Conservation (phyloP, 139 green algal genomes). For the Zygnema cylindricum region DNA sequence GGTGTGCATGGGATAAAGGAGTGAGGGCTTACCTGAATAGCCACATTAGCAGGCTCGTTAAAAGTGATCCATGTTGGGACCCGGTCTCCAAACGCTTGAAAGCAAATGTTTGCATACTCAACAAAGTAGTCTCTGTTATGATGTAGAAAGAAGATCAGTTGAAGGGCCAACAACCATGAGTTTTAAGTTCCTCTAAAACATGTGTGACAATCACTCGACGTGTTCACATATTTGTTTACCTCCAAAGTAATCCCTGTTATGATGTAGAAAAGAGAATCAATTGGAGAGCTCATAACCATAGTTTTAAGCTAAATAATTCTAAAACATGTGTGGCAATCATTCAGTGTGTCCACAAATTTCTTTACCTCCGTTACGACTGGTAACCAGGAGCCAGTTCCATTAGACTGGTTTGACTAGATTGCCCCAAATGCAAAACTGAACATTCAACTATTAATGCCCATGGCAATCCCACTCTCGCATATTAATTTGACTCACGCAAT, state of each 20-base stretch:
- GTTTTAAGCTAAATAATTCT: too few species aligned
- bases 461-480: not conserved
- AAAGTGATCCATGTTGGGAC: constrained; percentile 56
- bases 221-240: too few species aligned
- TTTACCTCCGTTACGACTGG: too few species aligned
- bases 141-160: not conserved
- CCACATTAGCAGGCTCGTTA: constrained; percentile 26
- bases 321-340: too few species aligned
- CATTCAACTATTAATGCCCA: not conserved
- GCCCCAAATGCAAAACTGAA: not conserved
- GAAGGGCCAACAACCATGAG: not conserved
- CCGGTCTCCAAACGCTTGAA: constrained; percentile 44
- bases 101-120: constrained; percentile 45
- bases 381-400: not conserved
- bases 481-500: constrained; percentile 26
- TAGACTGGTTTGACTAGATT: not conserved
- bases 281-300: too few species aligned
- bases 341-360: too few species aligned
- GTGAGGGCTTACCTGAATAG: not conserved
- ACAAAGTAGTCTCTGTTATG: constrained; percentile 41
- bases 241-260: too few species aligned
- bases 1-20: too few species aligned
- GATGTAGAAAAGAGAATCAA: too few species aligned
- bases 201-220: too few species aligned
- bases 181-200: too few species aligned